Percentiles rank a stretch among this genome's conserved stretches.
These are phyloP conservation scores for Drosera spatulata DNA, from an alignment of 179 eudicot species.

Conservation along the genomic window DNA sequence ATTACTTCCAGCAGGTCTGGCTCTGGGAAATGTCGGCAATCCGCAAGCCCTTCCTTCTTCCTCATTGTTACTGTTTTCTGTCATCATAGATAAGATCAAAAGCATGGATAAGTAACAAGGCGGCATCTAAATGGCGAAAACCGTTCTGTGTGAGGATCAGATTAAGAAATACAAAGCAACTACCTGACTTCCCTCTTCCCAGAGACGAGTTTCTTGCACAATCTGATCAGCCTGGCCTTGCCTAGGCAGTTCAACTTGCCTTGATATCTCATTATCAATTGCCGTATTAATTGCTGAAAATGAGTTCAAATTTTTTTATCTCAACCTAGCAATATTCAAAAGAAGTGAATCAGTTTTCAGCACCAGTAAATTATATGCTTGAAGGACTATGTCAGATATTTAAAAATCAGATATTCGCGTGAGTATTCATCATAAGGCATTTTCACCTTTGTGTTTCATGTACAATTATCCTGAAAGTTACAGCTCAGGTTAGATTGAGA, in stretches of 20 bases:
- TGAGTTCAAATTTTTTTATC: constrained; percentile 80
- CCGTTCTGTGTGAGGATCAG: not conserved
- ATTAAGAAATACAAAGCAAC: constrained; percentile 11
- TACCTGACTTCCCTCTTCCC: constrained; percentile 98
- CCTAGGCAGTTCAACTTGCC: constrained; percentile 64
- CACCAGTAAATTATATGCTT: not conserved
- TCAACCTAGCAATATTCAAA: constrained; percentile 54
- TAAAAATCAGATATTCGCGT: no score
- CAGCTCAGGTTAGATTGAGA: no score
- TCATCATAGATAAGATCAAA: not conserved
- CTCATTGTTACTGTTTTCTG: constrained; percentile 98
- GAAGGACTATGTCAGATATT: no score
- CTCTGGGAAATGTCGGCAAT: constrained; percentile 94
- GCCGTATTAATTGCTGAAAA: constrained; percentile 82
- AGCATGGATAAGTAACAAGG: not conserved
- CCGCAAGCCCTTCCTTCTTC: constrained; percentile 96
- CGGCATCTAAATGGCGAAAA: not conserved
- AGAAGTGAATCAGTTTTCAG: not conserved
- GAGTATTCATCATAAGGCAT: no score
- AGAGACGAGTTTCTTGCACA: constrained; percentile 92
- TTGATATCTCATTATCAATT: constrained; percentile 78
- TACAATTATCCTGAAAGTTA: no score
- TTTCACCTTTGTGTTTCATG: no score
- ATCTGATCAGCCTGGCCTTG: constrained; percentile 65
- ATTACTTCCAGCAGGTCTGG: constrained; percentile 86